phyloP scores from a whole-genome alignment of 805 yeast genomes.

The Ogataea trehalophila region DNA sequence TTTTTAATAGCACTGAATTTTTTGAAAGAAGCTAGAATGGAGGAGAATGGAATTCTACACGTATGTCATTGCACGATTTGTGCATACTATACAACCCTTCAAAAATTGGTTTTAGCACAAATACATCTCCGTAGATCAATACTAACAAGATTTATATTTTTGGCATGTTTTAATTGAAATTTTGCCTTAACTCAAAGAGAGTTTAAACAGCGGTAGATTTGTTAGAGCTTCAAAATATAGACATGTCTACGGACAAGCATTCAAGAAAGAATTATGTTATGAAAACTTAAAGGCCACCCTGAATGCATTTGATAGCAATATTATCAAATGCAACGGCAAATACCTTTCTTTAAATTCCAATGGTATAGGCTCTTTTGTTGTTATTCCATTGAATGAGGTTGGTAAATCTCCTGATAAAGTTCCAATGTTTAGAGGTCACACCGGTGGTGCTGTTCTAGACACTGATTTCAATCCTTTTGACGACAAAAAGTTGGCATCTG shows the following conservation, averaged over 20 bases:
- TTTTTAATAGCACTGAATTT: too few relatives aligned
- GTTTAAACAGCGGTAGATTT: slow-evolving; percentile 59
- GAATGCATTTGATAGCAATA: slow-evolving; percentile 95
- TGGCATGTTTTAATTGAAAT: too few relatives aligned
- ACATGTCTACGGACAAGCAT: slow-evolving; percentile 91
- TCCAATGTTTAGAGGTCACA: slow-evolving; percentile 92
- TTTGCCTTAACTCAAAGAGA: too few relatives aligned
- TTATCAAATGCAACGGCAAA: slow-evolving; percentile 82
- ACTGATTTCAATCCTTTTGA: slow-evolving; percentile 95
- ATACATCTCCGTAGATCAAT: too few relatives aligned
- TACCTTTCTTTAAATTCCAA: slow-evolving; percentile 81
- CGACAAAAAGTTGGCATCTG: slow-evolving; percentile 66
- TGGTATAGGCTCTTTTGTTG: slow-evolving; percentile 98
- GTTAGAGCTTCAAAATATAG: slow-evolving; percentile 97
- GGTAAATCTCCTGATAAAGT: slow-evolving; percentile 94
- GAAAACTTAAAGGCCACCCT: slow-evolving; percentile 76
- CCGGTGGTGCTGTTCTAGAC: slow-evolving; percentile 92
- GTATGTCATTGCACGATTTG: too few relatives aligned
- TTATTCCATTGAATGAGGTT: slow-evolving; percentile 77
- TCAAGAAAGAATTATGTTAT: slow-evolving; percentile 63
- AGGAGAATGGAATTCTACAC: too few relatives aligned
- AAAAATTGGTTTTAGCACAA: too few relatives aligned
- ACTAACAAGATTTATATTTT: too few relatives aligned
- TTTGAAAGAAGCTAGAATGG: too few relatives aligned
- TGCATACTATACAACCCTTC: too few relatives aligned